Conservation (phyloP, 768 basidiomycete genomes). For the Suillus brevipes region DNA sequence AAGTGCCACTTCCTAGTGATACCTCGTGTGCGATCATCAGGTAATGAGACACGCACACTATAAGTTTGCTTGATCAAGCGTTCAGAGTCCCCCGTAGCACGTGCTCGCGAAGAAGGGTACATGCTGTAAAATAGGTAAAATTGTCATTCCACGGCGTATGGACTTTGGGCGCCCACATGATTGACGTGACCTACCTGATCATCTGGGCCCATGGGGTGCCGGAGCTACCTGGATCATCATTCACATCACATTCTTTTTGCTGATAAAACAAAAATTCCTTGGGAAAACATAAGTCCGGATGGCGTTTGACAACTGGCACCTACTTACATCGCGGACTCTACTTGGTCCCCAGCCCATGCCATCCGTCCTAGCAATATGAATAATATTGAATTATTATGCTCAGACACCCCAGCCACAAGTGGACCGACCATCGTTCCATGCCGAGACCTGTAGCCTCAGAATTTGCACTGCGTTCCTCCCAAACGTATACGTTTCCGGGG, state of each 20-base stretch:
- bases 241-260: conserved; percentile 45
- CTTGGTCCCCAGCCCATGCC: conserved; percentile 87
- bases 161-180: conserved; percentile 31
- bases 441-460: conserved; percentile 80
- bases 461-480: conserved; percentile 85
- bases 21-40: conserved; percentile 42
- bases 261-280: conserved; percentile 61
- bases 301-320: background rate
- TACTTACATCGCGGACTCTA: conserved; percentile 54
- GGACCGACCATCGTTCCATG: conserved; percentile 75
- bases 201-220: conserved; percentile 76
- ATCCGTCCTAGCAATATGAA: conserved; percentile 43
- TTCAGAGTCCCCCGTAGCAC: conserved; percentile 39
- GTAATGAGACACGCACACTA: conserved; percentile 49
- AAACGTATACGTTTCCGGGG: conserved; percentile 82
- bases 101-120: conserved; percentile 42
- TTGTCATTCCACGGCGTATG: conserved; percentile 13
- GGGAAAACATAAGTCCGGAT: background rate
- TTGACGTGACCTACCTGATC: conserved; percentile 54
- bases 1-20: conserved; percentile 53
- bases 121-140: conserved; percentile 27
- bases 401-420: background rate
- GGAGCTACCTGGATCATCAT: conserved; percentile 41
- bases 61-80: conserved; percentile 57
- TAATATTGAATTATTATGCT: conserved; percentile 7